These are phyloP conservation scores for Trebouxia gelatinosa DNA, from an alignment of 163 green algal species.

Conservation along the genomic window DNA sequence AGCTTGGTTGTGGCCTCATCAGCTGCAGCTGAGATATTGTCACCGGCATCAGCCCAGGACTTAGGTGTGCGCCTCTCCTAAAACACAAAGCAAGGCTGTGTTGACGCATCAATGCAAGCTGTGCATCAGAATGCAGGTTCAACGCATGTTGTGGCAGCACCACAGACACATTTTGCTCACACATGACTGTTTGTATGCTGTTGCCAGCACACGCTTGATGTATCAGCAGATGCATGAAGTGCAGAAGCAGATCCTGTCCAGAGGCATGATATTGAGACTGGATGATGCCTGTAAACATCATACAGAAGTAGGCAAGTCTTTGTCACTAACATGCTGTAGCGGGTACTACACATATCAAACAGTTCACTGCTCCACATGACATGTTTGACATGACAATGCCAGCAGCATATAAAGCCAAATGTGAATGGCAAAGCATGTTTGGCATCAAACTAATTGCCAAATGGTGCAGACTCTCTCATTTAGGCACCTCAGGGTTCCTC, in stretches of 20 bases:
- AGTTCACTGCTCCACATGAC: neutral
- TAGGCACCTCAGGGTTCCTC: constrained; percentile 44
- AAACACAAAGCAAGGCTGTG: too few species aligned
- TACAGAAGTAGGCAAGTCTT: neutral
- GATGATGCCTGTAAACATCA: too few species aligned
- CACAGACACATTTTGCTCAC: neutral
- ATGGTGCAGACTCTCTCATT: neutral
- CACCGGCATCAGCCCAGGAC: neutral
- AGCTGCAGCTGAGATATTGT: too few species aligned
- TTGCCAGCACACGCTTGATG: neutral
- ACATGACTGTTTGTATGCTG: neutral
- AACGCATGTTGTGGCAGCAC: neutral
- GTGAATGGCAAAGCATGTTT: neutral
- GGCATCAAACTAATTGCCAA: neutral
- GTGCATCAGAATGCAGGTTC: too few species aligned
- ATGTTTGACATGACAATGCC: neutral
- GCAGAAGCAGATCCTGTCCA: neutral
- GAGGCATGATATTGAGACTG: too few species aligned
- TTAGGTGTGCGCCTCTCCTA: constrained; percentile 8
- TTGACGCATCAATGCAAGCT: too few species aligned
- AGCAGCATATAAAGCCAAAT: neutral
- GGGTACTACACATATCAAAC: neutral
- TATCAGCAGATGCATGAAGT: neutral
- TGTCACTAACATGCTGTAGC: neutral
- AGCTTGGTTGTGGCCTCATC: neutral